A percentile compares a stretch with the other conserved stretches of the same genome.
phyloP scores from a whole-genome alignment of 768 basidiomycete species.

The Cantharellus cinnabarinus region DNA sequence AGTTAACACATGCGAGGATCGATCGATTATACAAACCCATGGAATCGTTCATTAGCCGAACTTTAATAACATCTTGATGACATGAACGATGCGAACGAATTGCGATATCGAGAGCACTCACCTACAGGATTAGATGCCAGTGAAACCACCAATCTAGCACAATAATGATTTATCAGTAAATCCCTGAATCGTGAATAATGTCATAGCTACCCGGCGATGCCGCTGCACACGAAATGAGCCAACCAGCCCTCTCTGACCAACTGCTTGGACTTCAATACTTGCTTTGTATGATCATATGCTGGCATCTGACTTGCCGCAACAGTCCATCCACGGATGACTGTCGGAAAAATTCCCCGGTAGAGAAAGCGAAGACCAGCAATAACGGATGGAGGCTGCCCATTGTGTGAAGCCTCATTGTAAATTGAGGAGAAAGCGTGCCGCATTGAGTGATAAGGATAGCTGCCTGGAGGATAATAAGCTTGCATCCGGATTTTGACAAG shows the following conservation, averaged over 20 bases:
- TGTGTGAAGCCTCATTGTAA: constrained; percentile 10
- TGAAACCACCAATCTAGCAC: constrained; percentile 17
- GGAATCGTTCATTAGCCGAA: constrained; percentile 22
- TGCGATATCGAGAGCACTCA: constrained; percentile 6
- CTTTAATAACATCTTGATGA: constrained; percentile 18
- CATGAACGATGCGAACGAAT: neutral
- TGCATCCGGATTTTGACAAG: constrained; percentile 23
- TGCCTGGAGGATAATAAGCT: constrained; percentile 18
- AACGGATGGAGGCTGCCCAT: constrained; percentile 1
- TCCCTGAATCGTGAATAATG: neutral
- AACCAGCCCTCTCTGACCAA: constrained; percentile 19
- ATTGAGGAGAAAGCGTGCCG: constrained; percentile 17
- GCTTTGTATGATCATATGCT: constrained; percentile 21
- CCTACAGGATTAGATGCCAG: constrained; percentile 21
- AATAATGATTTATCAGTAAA: neutral
- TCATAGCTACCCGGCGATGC: neutral
- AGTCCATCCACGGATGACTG: constrained; percentile 18
- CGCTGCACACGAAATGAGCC: constrained; percentile 2
- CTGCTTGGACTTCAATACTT: constrained; percentile 15
- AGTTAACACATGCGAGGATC: constrained; percentile 16
- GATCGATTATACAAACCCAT: constrained; percentile 13
- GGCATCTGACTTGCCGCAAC: constrained; percentile 19
- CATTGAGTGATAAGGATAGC: constrained; percentile 15
- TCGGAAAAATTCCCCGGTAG: constrained; percentile 18
- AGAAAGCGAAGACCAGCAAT: constrained; percentile 15